phyloP scores from a whole-genome alignment of 1,284 basidiomycete species.

The Tylopilus sp. region DNA sequence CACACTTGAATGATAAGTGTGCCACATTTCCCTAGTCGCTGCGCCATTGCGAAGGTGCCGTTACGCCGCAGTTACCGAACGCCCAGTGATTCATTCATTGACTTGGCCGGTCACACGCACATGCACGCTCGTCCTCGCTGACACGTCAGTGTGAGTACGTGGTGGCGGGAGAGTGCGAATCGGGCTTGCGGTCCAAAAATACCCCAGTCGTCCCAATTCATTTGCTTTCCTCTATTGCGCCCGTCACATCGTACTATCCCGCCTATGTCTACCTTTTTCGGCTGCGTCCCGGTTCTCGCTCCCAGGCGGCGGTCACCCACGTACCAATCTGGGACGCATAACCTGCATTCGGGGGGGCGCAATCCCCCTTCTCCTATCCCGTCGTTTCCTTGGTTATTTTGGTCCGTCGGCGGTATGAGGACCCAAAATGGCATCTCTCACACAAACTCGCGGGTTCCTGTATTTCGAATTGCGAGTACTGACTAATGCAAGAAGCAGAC shows the following conservation, averaged over 20 bases:
- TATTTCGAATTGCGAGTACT: not conserved
- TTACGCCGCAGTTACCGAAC: constrained; percentile 1
- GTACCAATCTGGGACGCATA: not conserved
- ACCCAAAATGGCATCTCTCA: not conserved
- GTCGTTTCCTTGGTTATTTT: not conserved
- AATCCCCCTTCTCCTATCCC: not conserved
- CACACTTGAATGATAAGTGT: not conserved
- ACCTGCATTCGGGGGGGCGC: not conserved
- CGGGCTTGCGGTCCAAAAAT: constrained; percentile 2
- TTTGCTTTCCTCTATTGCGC: not conserved
- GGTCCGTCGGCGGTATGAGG: not conserved
- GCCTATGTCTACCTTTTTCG: constrained; percentile 3
- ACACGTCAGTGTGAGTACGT: constrained; percentile 5
- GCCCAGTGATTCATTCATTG: not conserved
- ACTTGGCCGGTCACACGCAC: not conserved
- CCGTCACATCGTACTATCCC: not conserved
- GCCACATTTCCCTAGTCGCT: not conserved
- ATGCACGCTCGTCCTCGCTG: not conserved
- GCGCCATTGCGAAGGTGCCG: not conserved
- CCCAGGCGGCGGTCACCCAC: constrained; percentile 1
- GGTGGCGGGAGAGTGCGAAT: not conserved
- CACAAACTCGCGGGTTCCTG: not conserved
- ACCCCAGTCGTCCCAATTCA: not conserved
- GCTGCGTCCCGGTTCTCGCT: constrained; percentile 1
- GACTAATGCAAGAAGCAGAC: not conserved